Evolutionary conservation across 345 rosid species (phyloP).

Genomic region (Cardamine chenopodiifolia): DNA sequence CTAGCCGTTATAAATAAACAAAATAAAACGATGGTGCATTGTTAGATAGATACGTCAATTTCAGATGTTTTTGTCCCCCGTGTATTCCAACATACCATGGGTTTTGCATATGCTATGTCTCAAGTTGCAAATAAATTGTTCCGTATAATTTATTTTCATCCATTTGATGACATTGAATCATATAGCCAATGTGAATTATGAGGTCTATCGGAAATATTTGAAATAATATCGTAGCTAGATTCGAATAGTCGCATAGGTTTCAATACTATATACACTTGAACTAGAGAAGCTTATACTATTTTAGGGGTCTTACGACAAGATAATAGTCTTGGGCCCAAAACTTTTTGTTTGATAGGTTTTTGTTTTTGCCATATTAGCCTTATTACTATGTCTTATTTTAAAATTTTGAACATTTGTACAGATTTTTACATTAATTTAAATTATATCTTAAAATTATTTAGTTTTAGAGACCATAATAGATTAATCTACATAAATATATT

Average conservation of each 20-base stretch:
- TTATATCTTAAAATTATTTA: neutral
- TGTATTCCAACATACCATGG: slow-evolving; percentile 44
- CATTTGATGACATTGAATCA: slow-evolving; percentile 12
- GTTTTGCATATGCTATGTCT: slow-evolving; percentile 31
- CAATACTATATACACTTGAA: slow-evolving; percentile 1
- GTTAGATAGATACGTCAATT: slow-evolving; percentile 27
- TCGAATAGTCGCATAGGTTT: slow-evolving; percentile 2
- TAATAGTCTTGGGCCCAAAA: neutral
- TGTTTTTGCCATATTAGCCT: slow-evolving; percentile 19
- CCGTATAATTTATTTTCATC: neutral
- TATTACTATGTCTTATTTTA: neutral
- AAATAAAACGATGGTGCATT: neutral
- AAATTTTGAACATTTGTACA: neutral
- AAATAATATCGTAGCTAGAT: slow-evolving; percentile 15
- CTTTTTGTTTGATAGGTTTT: slow-evolving; percentile 13
- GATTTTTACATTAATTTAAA: neutral
- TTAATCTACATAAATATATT: neutral
- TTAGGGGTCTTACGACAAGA: neutral
- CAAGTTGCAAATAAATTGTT: neutral
- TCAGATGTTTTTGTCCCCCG: slow-evolving; percentile 43
- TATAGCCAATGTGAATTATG: neutral
- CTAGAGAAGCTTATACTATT: slow-evolving; percentile 6
- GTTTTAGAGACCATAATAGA: neutral
- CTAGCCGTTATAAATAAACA: slow-evolving; percentile 30
- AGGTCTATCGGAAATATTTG: slow-evolving; percentile 11